Evolutionary conservation across 305 asterid species (phyloP).

Genomic region (Nicotiana rustica): DNA sequence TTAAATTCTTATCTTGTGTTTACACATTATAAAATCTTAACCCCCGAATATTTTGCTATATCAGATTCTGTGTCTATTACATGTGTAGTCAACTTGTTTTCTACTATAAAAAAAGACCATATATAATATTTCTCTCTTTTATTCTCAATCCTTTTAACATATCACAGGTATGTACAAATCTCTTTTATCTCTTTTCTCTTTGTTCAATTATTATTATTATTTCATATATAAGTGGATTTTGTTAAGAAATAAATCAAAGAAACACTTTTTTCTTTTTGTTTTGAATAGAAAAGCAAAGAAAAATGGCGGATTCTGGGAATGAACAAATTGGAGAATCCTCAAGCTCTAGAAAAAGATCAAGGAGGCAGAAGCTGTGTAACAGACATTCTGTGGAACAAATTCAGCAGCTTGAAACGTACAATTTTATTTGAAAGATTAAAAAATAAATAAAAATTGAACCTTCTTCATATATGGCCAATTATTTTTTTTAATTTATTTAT

Average conservation of each 20-base stretch:
- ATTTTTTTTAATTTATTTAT: no score
- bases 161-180: neutral
- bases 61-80: neutral
- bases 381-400: slow-evolving; percentile 72
- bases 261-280: neutral
- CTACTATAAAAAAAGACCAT: neutral
- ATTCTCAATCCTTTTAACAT: neutral
- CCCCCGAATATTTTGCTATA: neutral
- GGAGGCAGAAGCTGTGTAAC: slow-evolving; percentile 51
- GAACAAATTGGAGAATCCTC: slow-evolving; percentile 45
- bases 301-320: slow-evolving; percentile 54
- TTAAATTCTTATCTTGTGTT: neutral
- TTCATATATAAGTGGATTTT: neutral
- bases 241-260: neutral
- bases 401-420: slow-evolving; percentile 71
- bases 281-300: neutral
- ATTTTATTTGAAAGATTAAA: neutral
- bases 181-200: neutral
- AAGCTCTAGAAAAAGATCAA: slow-evolving; percentile 44
- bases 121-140: neutral
- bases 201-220: neutral
- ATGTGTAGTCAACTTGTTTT: neutral
- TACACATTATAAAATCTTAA: neutral
- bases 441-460: neutral
- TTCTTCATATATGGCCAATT: neutral